These are phyloP conservation scores for Trichoderma polysporum DNA, from an alignment of 2,329 filamentous ascomycete genomes.

Conservation along the genomic window DNA sequence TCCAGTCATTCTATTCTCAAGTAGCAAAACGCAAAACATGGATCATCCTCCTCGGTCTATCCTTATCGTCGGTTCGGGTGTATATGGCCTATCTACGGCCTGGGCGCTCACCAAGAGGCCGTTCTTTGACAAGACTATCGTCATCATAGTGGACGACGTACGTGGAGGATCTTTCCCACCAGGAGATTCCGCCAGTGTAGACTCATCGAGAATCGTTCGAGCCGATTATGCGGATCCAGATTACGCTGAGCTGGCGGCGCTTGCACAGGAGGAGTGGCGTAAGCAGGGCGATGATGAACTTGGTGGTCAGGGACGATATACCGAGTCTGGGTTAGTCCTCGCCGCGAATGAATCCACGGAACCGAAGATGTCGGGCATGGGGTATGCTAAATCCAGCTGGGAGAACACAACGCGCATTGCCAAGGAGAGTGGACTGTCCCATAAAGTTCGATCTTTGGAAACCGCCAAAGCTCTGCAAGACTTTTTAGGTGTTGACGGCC, in stretches of 20 bases:
- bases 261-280: conserved; percentile 70
- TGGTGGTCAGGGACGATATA: conserved; percentile 66
- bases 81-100: conserved; percentile 62
- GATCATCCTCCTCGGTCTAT: conserved; percentile 47
- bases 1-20: background rate
- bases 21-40: conserved; percentile 28
- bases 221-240: conserved; percentile 78
- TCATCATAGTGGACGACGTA: conserved; percentile 61
- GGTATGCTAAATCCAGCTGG: conserved; percentile 61
- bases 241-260: conserved; percentile 71
- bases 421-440: conserved; percentile 37
- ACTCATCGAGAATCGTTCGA: conserved; percentile 63
- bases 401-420: conserved; percentile 58
- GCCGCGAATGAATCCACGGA: conserved; percentile 51
- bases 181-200: conserved; percentile 59
- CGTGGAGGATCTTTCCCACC: conserved; percentile 55
- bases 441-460: conserved; percentile 47
- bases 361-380: conserved; percentile 46
- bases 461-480: conserved; percentile 44
- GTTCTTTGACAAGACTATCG: conserved; percentile 50
- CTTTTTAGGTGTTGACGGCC: conserved; percentile 48
- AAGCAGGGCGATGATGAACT: conserved; percentile 54
- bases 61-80: conserved; percentile 68
- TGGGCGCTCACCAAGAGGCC: conserved; percentile 66
- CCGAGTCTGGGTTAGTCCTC: conserved; percentile 67